Base-by-base conservation (phyloP, 371 early-diverging fungal genomes). In the Syncephalastrum sp. region DNA sequence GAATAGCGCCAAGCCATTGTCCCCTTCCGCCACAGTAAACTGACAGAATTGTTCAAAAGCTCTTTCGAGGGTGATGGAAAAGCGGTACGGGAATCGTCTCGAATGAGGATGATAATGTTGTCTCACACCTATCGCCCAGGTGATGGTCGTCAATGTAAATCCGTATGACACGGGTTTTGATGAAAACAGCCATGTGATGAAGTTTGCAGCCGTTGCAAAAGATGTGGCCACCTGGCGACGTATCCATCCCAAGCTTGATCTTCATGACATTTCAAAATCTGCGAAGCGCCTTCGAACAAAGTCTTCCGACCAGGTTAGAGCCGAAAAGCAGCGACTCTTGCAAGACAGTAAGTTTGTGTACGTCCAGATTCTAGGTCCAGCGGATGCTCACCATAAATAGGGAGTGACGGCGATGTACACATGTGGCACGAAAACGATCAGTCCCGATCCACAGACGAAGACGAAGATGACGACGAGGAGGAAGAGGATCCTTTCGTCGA, bases 1-100 rank as follows among this genome's bases (percentile, higher is more conserved):
- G 1, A 17, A n/a, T 59, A 83, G 81, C 69, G 59, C 23, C 68
- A 49, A 41, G 73, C 71, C 3, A 69, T 83, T 19, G 89, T 90
- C 3, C 91, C 91, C 5, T 90, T 82, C 57, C 73, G 83, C 6
- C 87, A 86, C 56, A 83, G 85, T 61, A 88, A 88, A 56, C 65
- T 90, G 29, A 90, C 91, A 0, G 78, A 86, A 42, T 66, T 89
- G 15, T 85, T 88, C 57, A 86, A 88, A 64, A 82, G 83, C 14
- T 81, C 83, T 6, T 80, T 89, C 42, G 82, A 83, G 38, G 87
- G 86, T 3, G 85, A 86, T 52, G 86, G 87, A 0, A 84, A 80
- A 53, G 85, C 88, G 0, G 77, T 82, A 50, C 63, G 65, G 17
- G 12, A 29, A 8, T 25, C 10, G 10, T 10, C 8, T 8, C 10